Conservation (phyloP, 1,284 basidiomycete species). For the Leccinum angustisporum region DNA sequence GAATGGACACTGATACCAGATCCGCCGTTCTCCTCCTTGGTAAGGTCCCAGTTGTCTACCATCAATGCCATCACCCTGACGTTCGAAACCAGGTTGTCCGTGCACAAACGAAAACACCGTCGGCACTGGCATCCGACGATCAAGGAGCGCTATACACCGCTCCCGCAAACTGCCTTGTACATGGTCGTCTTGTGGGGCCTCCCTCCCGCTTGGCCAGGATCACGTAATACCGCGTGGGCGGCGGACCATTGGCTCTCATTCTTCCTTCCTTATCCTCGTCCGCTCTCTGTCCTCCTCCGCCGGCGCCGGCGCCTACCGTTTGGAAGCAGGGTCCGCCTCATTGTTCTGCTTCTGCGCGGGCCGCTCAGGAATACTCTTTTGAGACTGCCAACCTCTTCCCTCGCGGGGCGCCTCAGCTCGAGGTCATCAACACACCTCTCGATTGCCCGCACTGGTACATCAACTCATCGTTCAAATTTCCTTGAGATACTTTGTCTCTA, state of each 20-base stretch:
- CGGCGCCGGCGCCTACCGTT: background rate
- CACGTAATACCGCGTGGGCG: background rate
- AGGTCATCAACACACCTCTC: background rate
- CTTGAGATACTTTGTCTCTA: background rate
- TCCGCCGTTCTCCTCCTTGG: too few species aligned
- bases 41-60: too few species aligned
- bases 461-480: background rate
- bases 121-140: background rate
- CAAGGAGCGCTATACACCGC: background rate
- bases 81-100: background rate
- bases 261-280: background rate
- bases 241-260: background rate
- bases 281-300: background rate
- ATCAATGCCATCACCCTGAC: too few species aligned
- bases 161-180: background rate
- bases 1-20: too few species aligned
- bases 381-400: background rate
- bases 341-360: background rate
- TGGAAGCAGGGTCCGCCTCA: background rate
- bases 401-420: background rate
- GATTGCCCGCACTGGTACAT: background rate
- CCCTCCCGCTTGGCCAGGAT: background rate
- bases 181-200: background rate
- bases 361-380: background rate
- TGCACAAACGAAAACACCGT: background rate